Base-by-base conservation (phyloP, 1,284 basidiomycete genomes). In the Microbotryum lychnidis-dioicae region DNA sequence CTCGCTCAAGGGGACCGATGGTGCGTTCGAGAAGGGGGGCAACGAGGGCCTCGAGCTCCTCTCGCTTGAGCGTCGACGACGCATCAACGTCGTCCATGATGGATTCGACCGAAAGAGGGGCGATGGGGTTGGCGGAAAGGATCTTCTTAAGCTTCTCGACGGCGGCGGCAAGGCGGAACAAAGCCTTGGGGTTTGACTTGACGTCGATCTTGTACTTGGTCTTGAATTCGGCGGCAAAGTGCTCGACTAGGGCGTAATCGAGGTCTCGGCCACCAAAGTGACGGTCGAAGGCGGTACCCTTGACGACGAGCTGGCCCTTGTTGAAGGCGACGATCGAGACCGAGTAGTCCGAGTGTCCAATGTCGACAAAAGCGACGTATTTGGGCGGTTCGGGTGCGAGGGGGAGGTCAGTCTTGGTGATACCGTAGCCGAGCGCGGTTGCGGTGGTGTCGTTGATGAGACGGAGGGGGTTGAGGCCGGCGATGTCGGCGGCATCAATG, bases 391-490 rank as follows among this genome's bases (percentile, higher is more conserved):
- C 90, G 51, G 83, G 75, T 33, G 85, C 83, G 57, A 79, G 77
- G 47, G 92, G 92, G 55, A 96, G 83, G 76, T 96, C 92, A 33
- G 87, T 84, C 78, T 97, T 97, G 71, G 91, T 96, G 81, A 96
- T 96, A 73, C 92, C 92, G 78, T 92, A 96, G 60, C 89, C 90
- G 73, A 96, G 86, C 29, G 92, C 92, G 63, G 87, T 83, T 57
- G 91, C 91, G 66, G 92, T 94, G 63, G 87, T 86, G 76, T 96
- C 91, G 79, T 94, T 94, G 80, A 96, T 91, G 74, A 97, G 82
- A 61, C 91, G 87, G 64, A 96, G 87, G 67, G 84, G 79, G 76
- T 92, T 93, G 67, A 96, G 82, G 63, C 86, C 85, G 57, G 88
- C 90, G 71, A 97, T 89, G 69, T 84, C 75, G 54, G 91, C 89